Evolutionary conservation across 495 filamentous ascomycete genomes (phyloP).

Genomic region (Penicillium argentinense): DNA sequence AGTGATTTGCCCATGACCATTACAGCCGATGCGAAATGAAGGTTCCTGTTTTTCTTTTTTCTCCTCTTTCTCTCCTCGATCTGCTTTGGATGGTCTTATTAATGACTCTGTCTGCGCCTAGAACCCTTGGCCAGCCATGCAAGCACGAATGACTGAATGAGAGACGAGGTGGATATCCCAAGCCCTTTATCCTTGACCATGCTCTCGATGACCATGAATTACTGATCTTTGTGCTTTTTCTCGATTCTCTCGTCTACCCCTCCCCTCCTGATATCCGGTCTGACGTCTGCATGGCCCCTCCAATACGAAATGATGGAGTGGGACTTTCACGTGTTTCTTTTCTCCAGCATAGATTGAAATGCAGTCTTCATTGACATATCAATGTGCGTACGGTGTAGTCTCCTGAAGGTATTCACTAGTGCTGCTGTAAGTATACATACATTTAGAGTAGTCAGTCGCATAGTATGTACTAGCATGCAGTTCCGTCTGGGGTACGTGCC

Average conservation of each 20-base stretch:
- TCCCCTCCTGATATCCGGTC: slow-evolving; percentile 5
- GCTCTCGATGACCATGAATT: slow-evolving; percentile 18
- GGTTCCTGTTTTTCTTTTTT: slow-evolving; percentile 26
- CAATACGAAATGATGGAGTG: background rate
- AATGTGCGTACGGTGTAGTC: background rate
- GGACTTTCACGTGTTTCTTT: background rate
- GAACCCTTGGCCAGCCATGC: slow-evolving; percentile 10
- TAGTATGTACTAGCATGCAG: background rate
- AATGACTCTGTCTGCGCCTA: slow-evolving; percentile 6
- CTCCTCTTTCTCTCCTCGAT: slow-evolving; percentile 9
- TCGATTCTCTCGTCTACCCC: background rate
- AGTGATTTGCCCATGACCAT: slow-evolving; percentile 43
- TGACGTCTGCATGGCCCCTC: slow-evolving; percentile 5
- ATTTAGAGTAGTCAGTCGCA: background rate
- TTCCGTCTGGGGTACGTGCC: slow-evolving; percentile 4
- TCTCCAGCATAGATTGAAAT: slow-evolving; percentile 26
- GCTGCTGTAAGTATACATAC: too few relatives aligned
- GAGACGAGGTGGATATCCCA: slow-evolving; percentile 16
- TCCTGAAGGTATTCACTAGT: background rate
- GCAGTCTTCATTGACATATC: slow-evolving; percentile 25
- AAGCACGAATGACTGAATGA: slow-evolving; percentile 17
- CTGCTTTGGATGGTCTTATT: slow-evolving; percentile 12
- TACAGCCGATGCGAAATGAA: slow-evolving; percentile 42
- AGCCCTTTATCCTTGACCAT: slow-evolving; percentile 4
- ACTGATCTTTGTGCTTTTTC: background rate